Percentiles rank a stretch among this genome's conserved stretches.
phyloP scores from a whole-genome alignment of 208 protist genomes.

The Phytomonas serpens region DNA sequence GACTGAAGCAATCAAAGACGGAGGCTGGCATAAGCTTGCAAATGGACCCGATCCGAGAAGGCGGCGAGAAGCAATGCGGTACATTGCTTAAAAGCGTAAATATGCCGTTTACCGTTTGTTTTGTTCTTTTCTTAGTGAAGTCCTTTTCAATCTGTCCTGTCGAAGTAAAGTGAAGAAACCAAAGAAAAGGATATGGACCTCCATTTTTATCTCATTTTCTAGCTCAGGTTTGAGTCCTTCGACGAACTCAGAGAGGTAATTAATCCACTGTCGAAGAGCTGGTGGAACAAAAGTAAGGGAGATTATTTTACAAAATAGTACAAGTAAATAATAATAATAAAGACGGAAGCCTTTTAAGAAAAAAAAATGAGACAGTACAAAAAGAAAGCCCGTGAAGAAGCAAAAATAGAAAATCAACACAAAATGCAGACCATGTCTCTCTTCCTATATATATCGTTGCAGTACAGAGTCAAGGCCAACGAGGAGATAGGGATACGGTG shows the following conservation, averaged over 20 bases:
- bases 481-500: constrained; percentile 8
- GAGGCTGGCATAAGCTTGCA: neutral
- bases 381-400: constrained; percentile 12
- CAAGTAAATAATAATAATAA: constrained; percentile 16
- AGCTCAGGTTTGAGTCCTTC: neutral
- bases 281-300: neutral
- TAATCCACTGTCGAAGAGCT: neutral
- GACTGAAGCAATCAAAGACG: neutral
- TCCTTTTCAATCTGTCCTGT: neutral
- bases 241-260: neutral
- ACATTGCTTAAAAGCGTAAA: neutral
- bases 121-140: neutral
- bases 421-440: no score
- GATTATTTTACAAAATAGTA: constrained; percentile 4
- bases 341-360: neutral
- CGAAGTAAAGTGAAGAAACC: neutral
- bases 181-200: neutral
- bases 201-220: neutral
- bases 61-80: neutral
- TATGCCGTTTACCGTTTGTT: neutral
- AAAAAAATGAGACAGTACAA: constrained; percentile 13
- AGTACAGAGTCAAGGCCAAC: neutral
- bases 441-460: neutral
- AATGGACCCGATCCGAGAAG: neutral
- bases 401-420: constrained; percentile 2